These are phyloP conservation scores for Stygiomarasmius scandens DNA, from an alignment of 1,284 basidiomycete genomes.

Conservation along the genomic window DNA sequence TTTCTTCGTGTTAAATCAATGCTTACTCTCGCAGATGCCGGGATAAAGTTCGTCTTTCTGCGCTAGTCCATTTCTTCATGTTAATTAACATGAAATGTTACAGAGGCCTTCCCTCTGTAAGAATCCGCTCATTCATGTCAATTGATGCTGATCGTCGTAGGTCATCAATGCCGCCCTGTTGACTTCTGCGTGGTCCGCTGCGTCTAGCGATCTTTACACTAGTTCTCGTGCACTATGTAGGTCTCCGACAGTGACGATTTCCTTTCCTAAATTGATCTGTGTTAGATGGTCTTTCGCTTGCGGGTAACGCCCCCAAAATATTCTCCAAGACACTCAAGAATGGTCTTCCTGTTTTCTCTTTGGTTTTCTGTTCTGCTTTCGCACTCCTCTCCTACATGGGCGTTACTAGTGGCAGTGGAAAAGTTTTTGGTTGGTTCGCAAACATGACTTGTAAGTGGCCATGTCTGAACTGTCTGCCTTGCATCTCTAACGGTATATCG, in stretches of 20 bases:
- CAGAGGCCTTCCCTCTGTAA: constrained; percentile 65
- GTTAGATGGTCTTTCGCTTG: constrained; percentile 73
- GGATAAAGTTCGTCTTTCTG: too few species aligned
- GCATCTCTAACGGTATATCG: constrained; percentile 44
- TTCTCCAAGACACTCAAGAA: constrained; percentile 69
- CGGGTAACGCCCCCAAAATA: constrained; percentile 77
- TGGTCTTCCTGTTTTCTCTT: constrained; percentile 78
- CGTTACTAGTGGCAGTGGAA: constrained; percentile 57
- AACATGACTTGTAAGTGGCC: constrained; percentile 58
- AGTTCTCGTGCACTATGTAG: constrained; percentile 79
- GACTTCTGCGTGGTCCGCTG: constrained; percentile 86
- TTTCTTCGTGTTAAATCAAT: too few species aligned
- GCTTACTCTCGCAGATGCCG: too few species aligned
- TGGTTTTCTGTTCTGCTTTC: constrained; percentile 72
- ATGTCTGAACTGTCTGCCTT: constrained; percentile 26
- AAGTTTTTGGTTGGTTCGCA: constrained; percentile 73
- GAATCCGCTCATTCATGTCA: constrained; percentile 15
- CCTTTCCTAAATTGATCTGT: constrained; percentile 4
- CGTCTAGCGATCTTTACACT: constrained; percentile 82
- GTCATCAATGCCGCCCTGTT: constrained; percentile 87
- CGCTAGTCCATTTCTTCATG: too few species aligned
- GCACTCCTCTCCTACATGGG: constrained; percentile 77
- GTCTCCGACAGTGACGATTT: constrained; percentile 24
- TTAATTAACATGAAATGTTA: too few species aligned
- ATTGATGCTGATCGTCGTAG: constrained; percentile 33